These are phyloP conservation scores for Cydonia oblonga DNA, from an alignment of 331 rosid species.

Conservation along the genomic window DNA sequence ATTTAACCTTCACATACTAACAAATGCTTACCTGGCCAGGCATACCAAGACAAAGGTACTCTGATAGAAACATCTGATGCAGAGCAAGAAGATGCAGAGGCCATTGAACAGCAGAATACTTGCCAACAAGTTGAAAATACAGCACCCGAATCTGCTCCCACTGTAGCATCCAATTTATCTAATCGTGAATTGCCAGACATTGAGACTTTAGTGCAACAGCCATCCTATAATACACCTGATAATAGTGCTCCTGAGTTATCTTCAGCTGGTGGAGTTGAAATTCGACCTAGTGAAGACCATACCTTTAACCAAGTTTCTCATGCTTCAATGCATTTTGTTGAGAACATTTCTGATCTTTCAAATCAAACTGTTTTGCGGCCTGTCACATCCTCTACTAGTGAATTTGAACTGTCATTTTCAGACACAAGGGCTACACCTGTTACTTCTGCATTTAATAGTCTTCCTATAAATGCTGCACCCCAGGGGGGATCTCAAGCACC, in stretches of 20 bases:
- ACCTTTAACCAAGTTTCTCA: slow-evolving; percentile 16
- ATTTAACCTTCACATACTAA: neutral
- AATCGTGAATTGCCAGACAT: slow-evolving; percentile 16
- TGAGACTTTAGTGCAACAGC: slow-evolving; percentile 27
- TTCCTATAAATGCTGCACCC: slow-evolving; percentile 21
- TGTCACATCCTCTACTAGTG: slow-evolving; percentile 26
- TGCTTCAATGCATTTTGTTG: slow-evolving; percentile 16
- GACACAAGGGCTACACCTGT: slow-evolving; percentile 22
- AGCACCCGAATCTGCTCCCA: slow-evolving; percentile 15
- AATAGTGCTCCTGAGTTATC: slow-evolving; percentile 16
- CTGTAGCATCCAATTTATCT: slow-evolving; percentile 7
- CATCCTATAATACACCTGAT: slow-evolving; percentile 15
- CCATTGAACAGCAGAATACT: slow-evolving; percentile 19
- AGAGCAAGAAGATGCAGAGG: slow-evolving; percentile 10
- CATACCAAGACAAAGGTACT: slow-evolving; percentile 6
- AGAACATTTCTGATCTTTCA: slow-evolving; percentile 10
- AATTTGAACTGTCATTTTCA: slow-evolving; percentile 26
- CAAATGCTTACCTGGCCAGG: slow-evolving; percentile 14
- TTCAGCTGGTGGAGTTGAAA: slow-evolving; percentile 27
- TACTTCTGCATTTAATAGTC: slow-evolving; percentile 28
- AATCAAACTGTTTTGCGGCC: slow-evolving; percentile 24
- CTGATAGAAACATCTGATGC: slow-evolving; percentile 2
- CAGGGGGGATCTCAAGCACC: slow-evolving; percentile 20
- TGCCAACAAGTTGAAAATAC: slow-evolving; percentile 13
- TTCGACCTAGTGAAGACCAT: slow-evolving; percentile 22